phyloP scores from a whole-genome alignment of 768 basidiomycete species.

The Coprinopsis sp. region DNA sequence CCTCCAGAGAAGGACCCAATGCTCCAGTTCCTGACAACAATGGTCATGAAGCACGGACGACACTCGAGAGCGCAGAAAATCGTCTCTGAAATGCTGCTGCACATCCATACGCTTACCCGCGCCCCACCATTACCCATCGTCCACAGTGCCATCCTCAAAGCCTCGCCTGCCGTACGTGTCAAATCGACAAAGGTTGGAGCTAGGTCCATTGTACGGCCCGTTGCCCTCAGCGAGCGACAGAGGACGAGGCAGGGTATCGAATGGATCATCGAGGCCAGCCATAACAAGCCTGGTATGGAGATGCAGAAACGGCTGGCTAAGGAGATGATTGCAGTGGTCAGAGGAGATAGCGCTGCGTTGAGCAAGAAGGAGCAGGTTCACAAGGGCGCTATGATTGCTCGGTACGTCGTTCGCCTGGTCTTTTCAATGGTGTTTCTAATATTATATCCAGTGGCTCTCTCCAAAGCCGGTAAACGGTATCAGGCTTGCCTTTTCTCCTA shows the following conservation, averaged over 20 bases:
- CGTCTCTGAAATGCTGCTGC: conserved; percentile 58
- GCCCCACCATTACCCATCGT: conserved; percentile 79
- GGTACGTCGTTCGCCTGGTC: conserved; percentile 42
- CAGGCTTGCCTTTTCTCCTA: too few relatives aligned
- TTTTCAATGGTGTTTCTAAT: not conserved
- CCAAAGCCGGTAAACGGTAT: too few relatives aligned
- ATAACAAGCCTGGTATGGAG: conserved; percentile 51
- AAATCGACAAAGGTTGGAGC: conserved; percentile 55
- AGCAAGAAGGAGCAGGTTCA: conserved; percentile 61
- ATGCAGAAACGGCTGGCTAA: conserved; percentile 70
- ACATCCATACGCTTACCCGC: conserved; percentile 71
- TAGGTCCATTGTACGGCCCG: conserved; percentile 63
- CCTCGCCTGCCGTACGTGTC: conserved; percentile 66
- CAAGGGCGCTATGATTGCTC: conserved; percentile 68
- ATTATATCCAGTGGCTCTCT: too few relatives aligned
- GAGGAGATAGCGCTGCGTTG: conserved; percentile 56
- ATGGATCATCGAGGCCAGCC: conserved; percentile 66
- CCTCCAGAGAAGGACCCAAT: conserved; percentile 76
- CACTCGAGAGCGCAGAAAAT: conserved; percentile 54
- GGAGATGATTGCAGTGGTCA: conserved; percentile 70
- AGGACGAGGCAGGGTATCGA: conserved; percentile 62
- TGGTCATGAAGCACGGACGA: conserved; percentile 60
- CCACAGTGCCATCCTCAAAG: conserved; percentile 61
- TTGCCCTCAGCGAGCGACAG: conserved; percentile 77
- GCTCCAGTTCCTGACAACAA: conserved; percentile 59